Base-by-base conservation (phyloP, 2,329 filamentous ascomycete species). In the Trichoderma brevicompactum region DNA sequence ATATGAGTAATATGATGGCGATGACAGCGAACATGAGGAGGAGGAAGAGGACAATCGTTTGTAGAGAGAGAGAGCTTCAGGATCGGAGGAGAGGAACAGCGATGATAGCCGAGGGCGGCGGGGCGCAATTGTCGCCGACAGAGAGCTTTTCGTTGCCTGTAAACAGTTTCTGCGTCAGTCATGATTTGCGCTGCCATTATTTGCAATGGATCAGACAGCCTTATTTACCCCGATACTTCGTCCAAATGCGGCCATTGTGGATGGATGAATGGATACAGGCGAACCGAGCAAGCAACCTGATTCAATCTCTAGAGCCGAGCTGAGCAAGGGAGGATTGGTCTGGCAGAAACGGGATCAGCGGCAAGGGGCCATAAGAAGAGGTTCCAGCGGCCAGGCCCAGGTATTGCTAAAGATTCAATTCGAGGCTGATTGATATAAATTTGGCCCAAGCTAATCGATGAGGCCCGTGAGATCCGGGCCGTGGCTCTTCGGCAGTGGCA, bases 71-170 rank as follows among this genome's bases (percentile, higher is more conserved):
- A 19, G 43, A 36, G 52, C 41, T 23, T 65, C 12, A 15, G 15
- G 19, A 17, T 56, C 69, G 49, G 65, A 38, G 0, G 62, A 46
- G 23, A 50, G 34, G 54, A 62, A 43, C 44, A 63, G 55, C 55
- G 63, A 49, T 61, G 70, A 34, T 49, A 65, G 15, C 58, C 55
- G 69, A 64, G 52, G 46, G 34, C 56, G 64, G 63, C 68, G 70
- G 32, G 73, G 65, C 59, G 68, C 63, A 62, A 71, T 61, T 28
- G 70, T 64, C 64, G 70, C 67, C 19, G 66, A 53, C 17, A 68
- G 46, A 36, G 69, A 69, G 48, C 55, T 54, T 28, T 65, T 64
- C 43, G 68, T 69, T 64, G 69, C 64, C 72, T 68, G 59, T 38
- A 41, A 15, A 32, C 13, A 32, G n/a, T 13, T 12, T 17, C 7